These are phyloP conservation scores for Thelonectria olida DNA, from an alignment of 2,329 filamentous ascomycete genomes.

Conservation along the genomic window DNA sequence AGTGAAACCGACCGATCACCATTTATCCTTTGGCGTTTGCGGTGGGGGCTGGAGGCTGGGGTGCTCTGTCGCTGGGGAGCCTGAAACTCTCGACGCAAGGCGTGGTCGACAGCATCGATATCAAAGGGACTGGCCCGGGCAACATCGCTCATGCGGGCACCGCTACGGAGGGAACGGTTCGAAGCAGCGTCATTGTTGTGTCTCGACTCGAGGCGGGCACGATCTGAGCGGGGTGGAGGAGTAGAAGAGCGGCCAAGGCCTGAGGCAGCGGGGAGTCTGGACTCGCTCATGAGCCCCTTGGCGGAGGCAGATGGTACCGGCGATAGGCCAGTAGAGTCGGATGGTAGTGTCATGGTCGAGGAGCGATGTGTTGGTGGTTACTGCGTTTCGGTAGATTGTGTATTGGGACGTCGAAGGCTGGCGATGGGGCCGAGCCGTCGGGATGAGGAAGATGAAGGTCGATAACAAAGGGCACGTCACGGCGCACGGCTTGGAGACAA, in stretches of 20 bases:
- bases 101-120: conserved; percentile 59
- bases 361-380: conserved; percentile 15
- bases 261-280: conserved; percentile 42
- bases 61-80: conserved; percentile 62
- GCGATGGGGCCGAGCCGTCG: conserved; percentile 9
- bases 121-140: conserved; percentile 54
- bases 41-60: conserved; percentile 62
- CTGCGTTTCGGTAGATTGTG: conserved; percentile 10
- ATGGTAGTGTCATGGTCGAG: conserved; percentile 46
- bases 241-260: conserved; percentile 52
- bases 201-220: conserved; percentile 53
- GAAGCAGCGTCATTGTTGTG: conserved; percentile 48
- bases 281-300: conserved; percentile 46
- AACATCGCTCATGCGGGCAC: conserved; percentile 47
- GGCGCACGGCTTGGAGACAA: background rate
- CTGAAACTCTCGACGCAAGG: conserved; percentile 61
- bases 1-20: conserved; percentile 64
- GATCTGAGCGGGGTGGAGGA: conserved; percentile 56
- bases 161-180: conserved; percentile 47
- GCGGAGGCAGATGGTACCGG: conserved; percentile 44
- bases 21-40: conserved; percentile 69
- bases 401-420: conserved; percentile 11
- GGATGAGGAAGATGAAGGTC: background rate
- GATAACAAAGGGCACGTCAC: background rate
- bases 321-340: conserved; percentile 40